A percentile compares a stretch with the other conserved stretches of the same genome.
phyloP scores from a whole-genome alignment of 139 green algal species.

The Chlorella sp. region DNA sequence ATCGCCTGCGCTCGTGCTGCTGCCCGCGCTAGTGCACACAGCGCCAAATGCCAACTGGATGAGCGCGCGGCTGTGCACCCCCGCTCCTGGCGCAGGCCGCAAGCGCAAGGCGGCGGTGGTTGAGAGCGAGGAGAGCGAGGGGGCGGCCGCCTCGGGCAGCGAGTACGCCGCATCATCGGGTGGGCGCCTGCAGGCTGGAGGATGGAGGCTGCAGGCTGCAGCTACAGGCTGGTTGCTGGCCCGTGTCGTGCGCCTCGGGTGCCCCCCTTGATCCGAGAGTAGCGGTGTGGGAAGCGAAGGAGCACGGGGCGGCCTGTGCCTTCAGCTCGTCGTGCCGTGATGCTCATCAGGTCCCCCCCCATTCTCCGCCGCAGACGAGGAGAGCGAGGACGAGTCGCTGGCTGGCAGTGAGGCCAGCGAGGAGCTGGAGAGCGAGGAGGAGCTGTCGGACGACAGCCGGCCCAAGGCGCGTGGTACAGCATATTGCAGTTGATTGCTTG shows the following conservation, averaged over 20 bases:
- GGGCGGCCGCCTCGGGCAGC: conserved; percentile 12
- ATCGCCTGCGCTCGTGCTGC: neutral
- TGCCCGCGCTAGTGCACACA: neutral
- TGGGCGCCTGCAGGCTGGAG: too few species aligned
- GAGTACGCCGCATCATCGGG: conserved; percentile 24
- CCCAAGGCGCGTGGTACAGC: too few species aligned
- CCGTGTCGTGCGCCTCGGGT: too few species aligned
- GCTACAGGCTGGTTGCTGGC: too few species aligned
- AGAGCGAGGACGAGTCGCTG: conserved; percentile 27
- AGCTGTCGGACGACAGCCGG: neutral
- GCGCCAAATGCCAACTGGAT: neutral
- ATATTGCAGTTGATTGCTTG: too few species aligned
- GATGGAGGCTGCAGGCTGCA: too few species aligned
- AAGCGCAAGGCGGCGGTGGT: conserved; percentile 31
- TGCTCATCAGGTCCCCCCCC: too few species aligned
- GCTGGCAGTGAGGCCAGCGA: conserved; percentile 36
- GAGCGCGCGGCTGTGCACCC: neutral
- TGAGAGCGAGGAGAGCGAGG: conserved; percentile 17
- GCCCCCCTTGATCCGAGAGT: too few species aligned
- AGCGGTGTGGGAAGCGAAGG: too few species aligned
- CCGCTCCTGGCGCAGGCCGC: neutral
- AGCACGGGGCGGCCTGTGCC: too few species aligned
- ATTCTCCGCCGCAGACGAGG: conserved; percentile 1
- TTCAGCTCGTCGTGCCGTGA: too few species aligned
- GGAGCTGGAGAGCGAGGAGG: neutral